A percentile compares a stretch with the other conserved stretches of the same genome.
Evolutionary conservation across 2,329 filamentous ascomycete species (phyloP).

Genomic region (Ophiostoma triangulosporum): DNA sequence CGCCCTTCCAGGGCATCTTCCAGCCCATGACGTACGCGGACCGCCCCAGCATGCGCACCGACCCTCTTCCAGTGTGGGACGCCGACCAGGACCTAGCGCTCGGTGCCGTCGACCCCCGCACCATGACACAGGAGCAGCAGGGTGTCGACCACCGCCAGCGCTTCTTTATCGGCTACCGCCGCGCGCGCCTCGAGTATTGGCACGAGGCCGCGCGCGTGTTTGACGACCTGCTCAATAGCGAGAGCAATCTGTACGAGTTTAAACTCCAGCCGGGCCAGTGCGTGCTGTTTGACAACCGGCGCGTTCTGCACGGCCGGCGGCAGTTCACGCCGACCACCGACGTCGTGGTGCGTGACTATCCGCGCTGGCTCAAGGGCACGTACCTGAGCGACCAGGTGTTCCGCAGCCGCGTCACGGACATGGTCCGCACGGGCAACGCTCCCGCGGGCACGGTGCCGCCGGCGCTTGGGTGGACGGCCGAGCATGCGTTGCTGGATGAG

Average conservation of each 20-base stretch:
- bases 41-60: not conserved
- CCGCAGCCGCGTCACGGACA: slow-evolving; percentile 3
- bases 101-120: not conserved
- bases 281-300: slow-evolving; percentile 81
- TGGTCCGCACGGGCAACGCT: slow-evolving; percentile 8
- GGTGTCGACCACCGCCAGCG: not conserved
- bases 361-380: slow-evolving; percentile 71
- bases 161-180: not conserved
- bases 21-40: not conserved
- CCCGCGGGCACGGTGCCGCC: slow-evolving; percentile 12
- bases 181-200: slow-evolving; percentile 12
- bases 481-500: not conserved
- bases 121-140: not conserved
- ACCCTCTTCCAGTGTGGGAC: not conserved
- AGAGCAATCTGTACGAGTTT: slow-evolving; percentile 50
- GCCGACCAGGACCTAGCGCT: not conserved
- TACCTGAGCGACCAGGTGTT: slow-evolving; percentile 53
- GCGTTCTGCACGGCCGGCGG: slow-evolving; percentile 70
- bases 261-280: slow-evolving; percentile 72
- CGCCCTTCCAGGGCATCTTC: slow-evolving; percentile 54
- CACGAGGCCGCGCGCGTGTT: slow-evolving; percentile 39
- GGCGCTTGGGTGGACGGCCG: not conserved
- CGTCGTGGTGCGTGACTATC: slow-evolving; percentile 27
- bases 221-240: slow-evolving; percentile 41
- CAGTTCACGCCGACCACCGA: slow-evolving; percentile 37